phyloP scores from a whole-genome alignment of 345 rosid genomes.

The Clarkia xantiana region DNA sequence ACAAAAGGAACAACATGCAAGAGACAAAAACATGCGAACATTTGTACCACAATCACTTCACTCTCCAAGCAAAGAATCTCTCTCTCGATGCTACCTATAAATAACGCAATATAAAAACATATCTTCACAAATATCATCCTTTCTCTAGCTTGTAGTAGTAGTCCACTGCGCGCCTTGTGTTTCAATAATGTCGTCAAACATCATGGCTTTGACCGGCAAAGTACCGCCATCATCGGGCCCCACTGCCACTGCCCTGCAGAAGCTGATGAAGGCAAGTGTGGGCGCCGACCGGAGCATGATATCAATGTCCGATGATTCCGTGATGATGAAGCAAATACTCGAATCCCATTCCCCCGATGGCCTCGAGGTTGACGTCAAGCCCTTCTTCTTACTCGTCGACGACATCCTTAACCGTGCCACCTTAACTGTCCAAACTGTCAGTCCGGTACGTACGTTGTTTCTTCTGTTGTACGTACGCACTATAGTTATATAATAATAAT shows the following conservation, averaged over 20 bases:
- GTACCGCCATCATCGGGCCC: background rate
- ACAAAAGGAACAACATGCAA: conserved; percentile 4
- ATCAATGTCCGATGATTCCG: conserved; percentile 38
- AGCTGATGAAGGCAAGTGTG: conserved; percentile 19
- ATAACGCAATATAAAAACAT: background rate
- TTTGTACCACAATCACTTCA: background rate
- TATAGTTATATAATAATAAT: too few relatives aligned
- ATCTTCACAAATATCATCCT: background rate
- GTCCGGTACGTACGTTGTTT: conserved; percentile 14
- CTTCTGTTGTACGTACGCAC: too few relatives aligned
- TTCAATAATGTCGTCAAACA: background rate
- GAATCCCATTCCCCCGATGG: conserved; percentile 56
- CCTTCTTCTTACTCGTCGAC: conserved; percentile 50
- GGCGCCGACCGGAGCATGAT: conserved; percentile 18
- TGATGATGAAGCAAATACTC: conserved; percentile 45
- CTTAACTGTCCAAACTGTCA: conserved; percentile 20
- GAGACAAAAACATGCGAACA: conserved; percentile 77
- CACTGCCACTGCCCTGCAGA: conserved; percentile 1
- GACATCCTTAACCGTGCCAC: conserved; percentile 48
- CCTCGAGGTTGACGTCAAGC: conserved; percentile 34
- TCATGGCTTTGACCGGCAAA: conserved; percentile 1
- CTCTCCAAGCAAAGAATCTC: background rate
- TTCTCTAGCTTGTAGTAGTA: background rate
- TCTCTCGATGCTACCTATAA: conserved; percentile 1
- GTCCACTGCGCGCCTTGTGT: background rate